Evolutionary conservation across 23 red algal genomes (phyloP), one percentile per base, ranked within the genome.

Genomic region (Chondrus crispus): DNA sequence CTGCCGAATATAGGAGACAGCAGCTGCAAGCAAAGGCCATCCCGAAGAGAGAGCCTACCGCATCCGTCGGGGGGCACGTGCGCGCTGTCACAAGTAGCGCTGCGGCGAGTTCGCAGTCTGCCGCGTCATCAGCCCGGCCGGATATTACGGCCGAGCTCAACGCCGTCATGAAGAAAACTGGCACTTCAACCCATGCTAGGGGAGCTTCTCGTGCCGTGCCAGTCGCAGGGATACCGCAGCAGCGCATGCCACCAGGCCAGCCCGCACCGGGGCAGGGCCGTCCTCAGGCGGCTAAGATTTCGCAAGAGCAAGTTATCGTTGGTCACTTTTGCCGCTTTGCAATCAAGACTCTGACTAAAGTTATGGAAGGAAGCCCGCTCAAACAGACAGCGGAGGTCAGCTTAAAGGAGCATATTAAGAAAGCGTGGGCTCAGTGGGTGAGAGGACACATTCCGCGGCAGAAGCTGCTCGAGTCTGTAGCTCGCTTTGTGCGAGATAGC

Each of bases 321-420:
- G 88, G 88, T 62, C 88, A 91, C 49, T 91, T 91, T 37, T 91
- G 88, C 50, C 88, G 88, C 14, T 75, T 82, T 71, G 74, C 88
- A 12, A 91, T 91, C 16, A 91, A 91, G 62, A 81, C 77, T 3
- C 74, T 91, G 28, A 53, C 33, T 28, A 46, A 70, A 40, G 55
- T 91, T 32, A 71, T 91, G 54, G 74, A 62, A 54, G 88, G 88
- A 2, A 76, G 46, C 6, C 88, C 88, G 33, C 41, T 42, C 1
- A 46, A 42, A 41, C 32, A 6, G 24, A 44, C 52, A 39, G 55
- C n/a, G 5, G 89, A 92, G 50, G 32, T 6, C 3, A 40, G 51
- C 26, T 53, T 92, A 38, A 55, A 68, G 2, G 79, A 92, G 45
- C 76, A 92, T 38, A 92, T 92, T 55, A 92, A 92, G 66, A 68